Conservation (phyloP, 345 rosid species). For the Laguncularia racemosa region DNA sequence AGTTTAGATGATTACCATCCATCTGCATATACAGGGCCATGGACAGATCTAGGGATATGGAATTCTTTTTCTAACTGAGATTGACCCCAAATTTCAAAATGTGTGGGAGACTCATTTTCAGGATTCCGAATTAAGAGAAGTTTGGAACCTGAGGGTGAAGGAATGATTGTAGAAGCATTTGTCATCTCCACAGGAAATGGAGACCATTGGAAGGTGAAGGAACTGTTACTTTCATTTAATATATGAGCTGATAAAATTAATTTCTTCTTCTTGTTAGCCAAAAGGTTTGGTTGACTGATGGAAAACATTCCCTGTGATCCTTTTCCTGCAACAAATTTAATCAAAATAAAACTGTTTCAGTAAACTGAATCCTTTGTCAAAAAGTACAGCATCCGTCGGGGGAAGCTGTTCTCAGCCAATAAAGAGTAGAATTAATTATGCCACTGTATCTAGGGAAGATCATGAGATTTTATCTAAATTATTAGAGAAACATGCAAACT, state of each 20-base stretch:
- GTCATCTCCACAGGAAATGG: constrained; percentile 84
- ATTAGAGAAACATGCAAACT: not conserved
- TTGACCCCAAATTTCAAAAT: constrained; percentile 76
- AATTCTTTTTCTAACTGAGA: constrained; percentile 79
- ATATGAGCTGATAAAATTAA: constrained; percentile 50
- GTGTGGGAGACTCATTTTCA: constrained; percentile 72
- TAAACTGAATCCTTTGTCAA: not conserved
- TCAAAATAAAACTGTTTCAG: constrained; percentile 1
- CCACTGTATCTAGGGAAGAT: not conserved
- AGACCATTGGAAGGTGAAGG: constrained; percentile 56
- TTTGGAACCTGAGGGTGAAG: constrained; percentile 83
- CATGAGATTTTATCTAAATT: not conserved
- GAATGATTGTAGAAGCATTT: constrained; percentile 54
- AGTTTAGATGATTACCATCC: constrained; percentile 54
- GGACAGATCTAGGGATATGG: constrained; percentile 64
- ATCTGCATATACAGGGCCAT: constrained; percentile 73
- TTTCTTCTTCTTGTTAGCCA: constrained; percentile 70
- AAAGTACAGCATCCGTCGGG: not conserved
- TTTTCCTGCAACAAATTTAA: constrained; percentile 24
- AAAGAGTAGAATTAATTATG: not conserved
- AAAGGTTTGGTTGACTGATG: constrained; percentile 69
- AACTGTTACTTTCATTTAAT: constrained; percentile 26
- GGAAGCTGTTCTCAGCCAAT: no score
- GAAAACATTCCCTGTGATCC: constrained; percentile 68
- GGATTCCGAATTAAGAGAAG: constrained; percentile 72